A percentile compares a stretch with the other conserved stretches of the same genome.
phyloP scores from a whole-genome alignment of 305 asterid species.

The Euphrasia arctica region DNA sequence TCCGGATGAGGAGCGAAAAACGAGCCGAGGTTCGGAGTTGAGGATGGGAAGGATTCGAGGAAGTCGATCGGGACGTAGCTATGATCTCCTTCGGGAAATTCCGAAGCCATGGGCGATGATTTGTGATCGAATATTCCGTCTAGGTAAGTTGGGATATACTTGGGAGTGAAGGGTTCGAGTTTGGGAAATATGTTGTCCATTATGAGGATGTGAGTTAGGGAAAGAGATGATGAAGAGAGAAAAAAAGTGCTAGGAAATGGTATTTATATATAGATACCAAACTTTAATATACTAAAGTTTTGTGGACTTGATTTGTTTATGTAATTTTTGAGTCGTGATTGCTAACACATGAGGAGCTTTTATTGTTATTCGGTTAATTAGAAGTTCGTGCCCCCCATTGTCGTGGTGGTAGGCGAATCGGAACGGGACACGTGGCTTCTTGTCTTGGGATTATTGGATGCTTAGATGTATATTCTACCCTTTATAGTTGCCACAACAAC shows the following conservation, averaged over 20 bases:
- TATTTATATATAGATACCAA: slow-evolving; percentile 32
- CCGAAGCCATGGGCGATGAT: slow-evolving; percentile 29
- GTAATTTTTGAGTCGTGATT: background rate
- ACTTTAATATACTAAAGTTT: background rate
- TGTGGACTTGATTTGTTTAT: background rate
- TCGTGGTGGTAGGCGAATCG: slow-evolving; percentile 39
- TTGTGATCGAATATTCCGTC: slow-evolving; percentile 30
- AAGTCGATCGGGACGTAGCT: slow-evolving; percentile 40
- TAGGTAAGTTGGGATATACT: slow-evolving; percentile 34
- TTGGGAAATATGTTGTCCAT: slow-evolving; percentile 36
- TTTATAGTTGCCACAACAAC: background rate
- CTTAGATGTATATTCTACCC: slow-evolving; percentile 45
- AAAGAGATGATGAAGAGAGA: slow-evolving; percentile 18
- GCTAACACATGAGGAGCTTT: slow-evolving; percentile 8
- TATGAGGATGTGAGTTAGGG: slow-evolving; percentile 5
- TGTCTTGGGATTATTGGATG: slow-evolving; percentile 27
- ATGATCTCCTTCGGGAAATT: background rate
- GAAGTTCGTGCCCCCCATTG: slow-evolving; percentile 60
- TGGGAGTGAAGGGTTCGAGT: slow-evolving; percentile 43
- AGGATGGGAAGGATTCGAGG: slow-evolving; percentile 43
- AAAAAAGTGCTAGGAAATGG: slow-evolving; percentile 29
- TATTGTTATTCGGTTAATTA: slow-evolving; percentile 21
- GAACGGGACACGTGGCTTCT: slow-evolving; percentile 34
- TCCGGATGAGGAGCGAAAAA: slow-evolving; percentile 38
- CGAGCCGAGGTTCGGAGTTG: slow-evolving; percentile 27